Evolutionary conservation across 2,329 filamentous ascomycete species (phyloP).

Genomic region (Calonectria multiphialidica): DNA sequence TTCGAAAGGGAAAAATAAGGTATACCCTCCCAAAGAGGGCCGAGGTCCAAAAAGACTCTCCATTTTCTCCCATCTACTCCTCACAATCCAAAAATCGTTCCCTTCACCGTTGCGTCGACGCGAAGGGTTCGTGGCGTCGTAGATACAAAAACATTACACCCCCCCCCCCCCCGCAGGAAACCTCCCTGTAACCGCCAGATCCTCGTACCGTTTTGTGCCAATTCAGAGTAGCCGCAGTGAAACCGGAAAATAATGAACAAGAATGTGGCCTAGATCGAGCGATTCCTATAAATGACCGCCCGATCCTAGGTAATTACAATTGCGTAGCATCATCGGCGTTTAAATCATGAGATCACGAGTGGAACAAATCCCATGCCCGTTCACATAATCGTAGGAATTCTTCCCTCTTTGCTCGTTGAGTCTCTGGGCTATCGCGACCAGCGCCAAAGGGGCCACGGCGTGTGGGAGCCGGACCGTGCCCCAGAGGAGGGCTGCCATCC

Average conservation of each 20-base stretch:
- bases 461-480: slow-evolving; percentile 74
- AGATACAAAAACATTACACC: slow-evolving; percentile 44
- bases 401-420: slow-evolving; percentile 87
- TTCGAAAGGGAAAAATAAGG: slow-evolving; percentile 11
- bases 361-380: slow-evolving; percentile 96
- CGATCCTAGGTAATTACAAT: slow-evolving; percentile 22
- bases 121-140: slow-evolving; percentile 43
- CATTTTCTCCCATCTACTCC: slow-evolving; percentile 11
- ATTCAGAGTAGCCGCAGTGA: slow-evolving; percentile 33
- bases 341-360: slow-evolving; percentile 71
- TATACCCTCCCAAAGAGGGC: slow-evolving; percentile 7
- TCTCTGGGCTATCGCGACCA: slow-evolving; percentile 86
- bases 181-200: slow-evolving; percentile 28
- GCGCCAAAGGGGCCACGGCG: slow-evolving; percentile 82
- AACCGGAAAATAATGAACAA: slow-evolving; percentile 41
- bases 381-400: slow-evolving; percentile 90
- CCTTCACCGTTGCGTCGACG: slow-evolving; percentile 33
- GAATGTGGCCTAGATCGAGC: slow-evolving; percentile 33
- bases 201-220: slow-evolving; percentile 37
- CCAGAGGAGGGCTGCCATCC: slow-evolving; percentile 89
- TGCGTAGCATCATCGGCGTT: slow-evolving; percentile 36
- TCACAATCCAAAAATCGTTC: slow-evolving; percentile 8
- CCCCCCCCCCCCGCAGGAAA: slow-evolving; percentile 35
- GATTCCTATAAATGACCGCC: slow-evolving; percentile 16
- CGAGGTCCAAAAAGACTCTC: slow-evolving; percentile 7